A percentile compares a stretch with the other conserved stretches of the same genome.
phyloP scores from a whole-genome alignment of 805 yeast genomes.

The baker's yeast (Saccharomyces cerevisiae) region DNA sequence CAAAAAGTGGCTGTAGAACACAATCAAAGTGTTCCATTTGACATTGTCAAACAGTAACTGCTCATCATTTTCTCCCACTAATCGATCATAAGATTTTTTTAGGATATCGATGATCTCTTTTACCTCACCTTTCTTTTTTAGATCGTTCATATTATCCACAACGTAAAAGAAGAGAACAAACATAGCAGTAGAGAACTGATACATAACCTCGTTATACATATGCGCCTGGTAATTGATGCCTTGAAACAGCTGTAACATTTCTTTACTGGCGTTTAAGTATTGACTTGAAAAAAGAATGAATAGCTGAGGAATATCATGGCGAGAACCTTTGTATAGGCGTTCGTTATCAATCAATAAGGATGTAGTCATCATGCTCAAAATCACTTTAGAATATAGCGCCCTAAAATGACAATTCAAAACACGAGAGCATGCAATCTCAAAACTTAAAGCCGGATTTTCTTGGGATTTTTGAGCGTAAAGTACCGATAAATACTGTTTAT shows the following conservation, averaged over 20 bases:
- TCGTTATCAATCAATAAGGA: slow-evolving; percentile 20
- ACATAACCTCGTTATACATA: slow-evolving; percentile 17
- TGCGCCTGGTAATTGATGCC: slow-evolving; percentile 16
- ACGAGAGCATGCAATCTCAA: slow-evolving; percentile 16
- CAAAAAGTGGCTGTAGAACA: slow-evolving; percentile 19
- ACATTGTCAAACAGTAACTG: slow-evolving; percentile 14
- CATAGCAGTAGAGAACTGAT: slow-evolving; percentile 19
- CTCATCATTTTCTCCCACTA: slow-evolving; percentile 14
- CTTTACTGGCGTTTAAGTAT: slow-evolving; percentile 8
- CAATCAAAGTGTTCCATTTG: slow-evolving; percentile 22
- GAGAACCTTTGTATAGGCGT: slow-evolving; percentile 8
- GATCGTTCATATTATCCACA: slow-evolving; percentile 14
- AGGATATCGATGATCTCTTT: slow-evolving; percentile 9
- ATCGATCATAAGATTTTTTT: slow-evolving; percentile 9
- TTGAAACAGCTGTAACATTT: slow-evolving; percentile 15
- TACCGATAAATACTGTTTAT: slow-evolving; percentile 17
- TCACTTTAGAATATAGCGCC: slow-evolving; percentile 11
- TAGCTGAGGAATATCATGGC: slow-evolving; percentile 11
- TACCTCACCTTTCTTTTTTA: slow-evolving; percentile 5
- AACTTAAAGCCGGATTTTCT: slow-evolving; percentile 14
- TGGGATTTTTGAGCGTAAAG: slow-evolving; percentile 12
- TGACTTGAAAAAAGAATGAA: slow-evolving; percentile 9
- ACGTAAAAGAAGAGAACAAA: slow-evolving; percentile 15
- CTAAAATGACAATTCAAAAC: slow-evolving; percentile 21
- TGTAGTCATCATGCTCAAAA: slow-evolving; percentile 15